Conservation (phyloP, 306 rosid species). For the Cicer chorassanicum region DNA sequence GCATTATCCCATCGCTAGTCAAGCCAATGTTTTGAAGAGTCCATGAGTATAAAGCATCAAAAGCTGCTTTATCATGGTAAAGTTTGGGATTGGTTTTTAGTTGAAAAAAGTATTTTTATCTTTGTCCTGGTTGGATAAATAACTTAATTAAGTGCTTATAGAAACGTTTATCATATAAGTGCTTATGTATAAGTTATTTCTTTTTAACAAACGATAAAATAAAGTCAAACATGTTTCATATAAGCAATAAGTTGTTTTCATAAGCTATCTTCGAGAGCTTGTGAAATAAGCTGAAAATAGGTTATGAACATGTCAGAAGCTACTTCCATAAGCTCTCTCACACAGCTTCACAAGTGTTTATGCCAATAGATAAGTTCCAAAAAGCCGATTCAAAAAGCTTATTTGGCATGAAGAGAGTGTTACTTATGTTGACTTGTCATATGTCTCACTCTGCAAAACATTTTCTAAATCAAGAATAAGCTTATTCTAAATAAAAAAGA, state of each 20-base stretch:
- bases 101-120: background rate
- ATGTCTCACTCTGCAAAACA: background rate
- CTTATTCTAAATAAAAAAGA: slow-evolving; percentile 18
- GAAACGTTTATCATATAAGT: too few relatives aligned
- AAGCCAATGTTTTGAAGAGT: slow-evolving; percentile 32
- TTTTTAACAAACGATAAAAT: too few relatives aligned
- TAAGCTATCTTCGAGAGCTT: too few relatives aligned
- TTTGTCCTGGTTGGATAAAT: background rate
- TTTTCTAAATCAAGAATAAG: slow-evolving; percentile 20
- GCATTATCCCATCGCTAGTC: slow-evolving; percentile 23
- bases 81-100: slow-evolving; percentile 3
- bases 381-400: background rate
- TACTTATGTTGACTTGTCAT: slow-evolving; percentile 26
- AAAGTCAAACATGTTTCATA: too few relatives aligned
- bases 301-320: too few relatives aligned
- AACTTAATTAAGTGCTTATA: too few relatives aligned
- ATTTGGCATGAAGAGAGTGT: background rate
- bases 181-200: too few relatives aligned
- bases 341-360: too few relatives aligned
- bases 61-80: slow-evolving; percentile 30
- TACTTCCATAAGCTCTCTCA: too few relatives aligned
- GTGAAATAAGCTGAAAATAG: too few relatives aligned
- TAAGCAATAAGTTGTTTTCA: too few relatives aligned
- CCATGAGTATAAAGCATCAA: slow-evolving; percentile 19
- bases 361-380: too few relatives aligned